phyloP scores from a whole-genome alignment of 441 rosid genomes.

The Arabidopsis hybrid region DNA sequence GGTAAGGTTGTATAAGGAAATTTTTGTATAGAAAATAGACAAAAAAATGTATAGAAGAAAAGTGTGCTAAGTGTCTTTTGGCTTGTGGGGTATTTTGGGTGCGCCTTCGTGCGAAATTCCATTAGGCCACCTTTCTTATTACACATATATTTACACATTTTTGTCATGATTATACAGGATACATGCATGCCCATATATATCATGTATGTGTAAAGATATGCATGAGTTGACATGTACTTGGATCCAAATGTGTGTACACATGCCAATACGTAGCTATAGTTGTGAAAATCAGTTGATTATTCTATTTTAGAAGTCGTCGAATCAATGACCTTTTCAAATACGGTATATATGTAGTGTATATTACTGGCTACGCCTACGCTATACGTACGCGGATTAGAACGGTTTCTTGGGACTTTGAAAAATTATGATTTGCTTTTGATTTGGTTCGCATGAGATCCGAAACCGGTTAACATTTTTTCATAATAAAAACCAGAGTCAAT shows the following conservation, averaged over 20 bases:
- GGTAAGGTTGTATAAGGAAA: constrained; percentile 25
- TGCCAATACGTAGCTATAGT: not conserved
- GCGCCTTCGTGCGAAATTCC: constrained; percentile 49
- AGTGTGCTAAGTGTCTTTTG: constrained; percentile 42
- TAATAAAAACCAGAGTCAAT: too few relatives aligned
- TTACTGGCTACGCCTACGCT: too few relatives aligned
- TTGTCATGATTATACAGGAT: constrained; percentile 21
- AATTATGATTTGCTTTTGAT: not conserved
- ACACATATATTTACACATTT: constrained; percentile 22
- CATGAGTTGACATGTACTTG: constrained; percentile 1
- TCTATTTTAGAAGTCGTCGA: not conserved
- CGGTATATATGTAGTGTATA: too few relatives aligned
- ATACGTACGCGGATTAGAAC: not conserved
- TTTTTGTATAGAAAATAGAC: constrained; percentile 7
- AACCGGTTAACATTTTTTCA: constrained; percentile 15
- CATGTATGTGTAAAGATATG: constrained; percentile 22
- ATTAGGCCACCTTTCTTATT: constrained; percentile 30
- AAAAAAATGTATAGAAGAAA: constrained; percentile 27
- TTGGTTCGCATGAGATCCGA: constrained; percentile 9
- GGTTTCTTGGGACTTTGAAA: not conserved
- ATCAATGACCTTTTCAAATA: not conserved
- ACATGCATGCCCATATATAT: constrained; percentile 32
- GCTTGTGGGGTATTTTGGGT: constrained; percentile 48
- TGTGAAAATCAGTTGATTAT: not conserved
- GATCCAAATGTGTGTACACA: not conserved